phyloP scores from a whole-genome alignment of 805 yeast species.

The Candida fluviatilis region DNA sequence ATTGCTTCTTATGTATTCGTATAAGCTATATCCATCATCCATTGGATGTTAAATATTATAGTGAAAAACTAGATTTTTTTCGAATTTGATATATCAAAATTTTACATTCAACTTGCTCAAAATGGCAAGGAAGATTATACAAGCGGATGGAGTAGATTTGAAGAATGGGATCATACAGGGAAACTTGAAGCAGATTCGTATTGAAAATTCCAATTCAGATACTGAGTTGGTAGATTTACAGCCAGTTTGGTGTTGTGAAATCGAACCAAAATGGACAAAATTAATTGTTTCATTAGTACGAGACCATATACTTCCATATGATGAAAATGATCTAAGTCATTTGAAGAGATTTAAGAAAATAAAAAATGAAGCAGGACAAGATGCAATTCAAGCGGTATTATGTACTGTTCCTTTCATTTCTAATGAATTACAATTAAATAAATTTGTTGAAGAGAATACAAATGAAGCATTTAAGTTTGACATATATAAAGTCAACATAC shows the following conservation, averaged over 20 bases:
- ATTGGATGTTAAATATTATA: not conserved
- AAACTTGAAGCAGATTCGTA: slow-evolving; percentile 42
- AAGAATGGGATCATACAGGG: slow-evolving; percentile 42
- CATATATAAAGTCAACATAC: slow-evolving; percentile 37
- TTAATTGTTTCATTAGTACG: slow-evolving; percentile 21
- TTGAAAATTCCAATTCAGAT: slow-evolving; percentile 10
- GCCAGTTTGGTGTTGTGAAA: slow-evolving; percentile 49
- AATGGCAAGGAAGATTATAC: not conserved
- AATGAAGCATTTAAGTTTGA: slow-evolving; percentile 9
- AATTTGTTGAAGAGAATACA: slow-evolving; percentile 14
- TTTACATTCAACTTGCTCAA: no score
- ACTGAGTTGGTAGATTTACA: slow-evolving; percentile 6
- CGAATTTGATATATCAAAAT: no score
- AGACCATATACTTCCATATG: slow-evolving; percentile 23
- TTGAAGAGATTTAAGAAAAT: slow-evolving; percentile 53
- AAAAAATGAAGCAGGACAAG: slow-evolving; percentile 1
- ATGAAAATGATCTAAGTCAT: slow-evolving; percentile 30
- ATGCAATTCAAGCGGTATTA: slow-evolving; percentile 36
- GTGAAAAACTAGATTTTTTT: not conserved
- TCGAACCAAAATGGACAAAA: slow-evolving; percentile 34
- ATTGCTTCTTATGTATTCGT: not conserved
- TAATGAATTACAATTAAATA: slow-evolving; percentile 16
- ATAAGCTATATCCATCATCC: slow-evolving; percentile 1
- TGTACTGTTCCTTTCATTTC: slow-evolving; percentile 40
- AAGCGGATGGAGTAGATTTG: slow-evolving; percentile 37